Evolutionary conservation across 2,329 filamentous ascomycete species (phyloP), one percentile per base, ranked within the genome.

Genomic region (Zymoseptoria pseudotritici): DNA sequence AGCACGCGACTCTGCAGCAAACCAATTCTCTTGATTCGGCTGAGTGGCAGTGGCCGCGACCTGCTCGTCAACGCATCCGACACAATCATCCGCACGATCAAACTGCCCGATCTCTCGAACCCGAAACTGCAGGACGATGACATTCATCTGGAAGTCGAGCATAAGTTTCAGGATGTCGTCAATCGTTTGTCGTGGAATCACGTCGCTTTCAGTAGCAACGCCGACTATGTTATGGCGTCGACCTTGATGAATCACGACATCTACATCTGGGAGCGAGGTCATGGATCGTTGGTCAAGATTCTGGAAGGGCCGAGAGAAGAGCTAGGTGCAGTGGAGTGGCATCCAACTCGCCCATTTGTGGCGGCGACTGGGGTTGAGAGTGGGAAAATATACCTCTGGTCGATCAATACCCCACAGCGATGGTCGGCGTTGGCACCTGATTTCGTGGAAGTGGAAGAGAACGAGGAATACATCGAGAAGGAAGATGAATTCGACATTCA

Each of bases 401-500:
- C 91, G 4, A 94, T 97, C 58, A 86, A 93, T 50, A 94, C 90
- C 58, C 93, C 94, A 9, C 95, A 99, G 72, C 89, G 94, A 69
- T 99, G 94, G 95, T 97, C 92, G 17, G 93, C 94, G 1, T 82
- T 99, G 29, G 95, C 95, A 5, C 94, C 94, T 0, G 95, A 99
- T 75, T 99, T 99, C 74, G 89, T 87, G 50, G 94, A 99, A 75
- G 91, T 99, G 13, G 94, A 99, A 75, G 94, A 99, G 76, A 99
- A 99, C 68, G 91, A 96, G 21, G 91, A 97, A 73, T 99, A 99
- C 72, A 85, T 95, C 50, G 94, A 99, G 74, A 84, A 85, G 58
- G 94, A 99, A 76, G 94, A 99, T 72, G 94, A 99, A 72, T 99
- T 99, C 69, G 95, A 99, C 74, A 95, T 97, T 59, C 94, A 97